Conservation (phyloP, 2,329 filamentous ascomycete genomes). For the Periglandula ipomoeae region DNA sequence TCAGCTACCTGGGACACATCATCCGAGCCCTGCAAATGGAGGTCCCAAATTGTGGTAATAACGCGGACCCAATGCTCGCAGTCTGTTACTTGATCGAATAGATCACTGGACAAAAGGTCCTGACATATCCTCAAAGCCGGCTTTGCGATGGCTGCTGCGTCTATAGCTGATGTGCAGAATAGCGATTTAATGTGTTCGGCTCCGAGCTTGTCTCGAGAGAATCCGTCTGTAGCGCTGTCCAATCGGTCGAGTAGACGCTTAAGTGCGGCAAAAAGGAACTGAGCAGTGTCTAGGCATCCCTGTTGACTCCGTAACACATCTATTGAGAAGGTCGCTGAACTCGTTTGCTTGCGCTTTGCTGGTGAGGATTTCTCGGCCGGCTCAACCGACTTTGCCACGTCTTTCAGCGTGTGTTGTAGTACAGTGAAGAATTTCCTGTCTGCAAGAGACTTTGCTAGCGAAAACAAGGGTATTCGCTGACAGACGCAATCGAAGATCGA, state of each 20-base stretch:
- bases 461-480: conserved; percentile 56
- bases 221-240: conserved; percentile 22
- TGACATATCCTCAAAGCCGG: conserved; percentile 38
- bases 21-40: conserved; percentile 40
- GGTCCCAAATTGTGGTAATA: conserved; percentile 39
- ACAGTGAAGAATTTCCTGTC: conserved; percentile 60
- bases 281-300: conserved; percentile 36
- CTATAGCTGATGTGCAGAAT: conserved; percentile 40
- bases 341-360: conserved; percentile 39
- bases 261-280: conserved; percentile 39
- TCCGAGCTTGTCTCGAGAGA: conserved; percentile 39
- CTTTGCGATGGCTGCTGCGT: conserved; percentile 35
- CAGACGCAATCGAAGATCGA: conserved; percentile 52
- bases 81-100: conserved; percentile 24
- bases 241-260: conserved; percentile 37
- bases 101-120: conserved; percentile 23
- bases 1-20: conserved; percentile 41
- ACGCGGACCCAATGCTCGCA: conserved; percentile 39
- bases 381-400: conserved; percentile 33
- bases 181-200: conserved; percentile 50
- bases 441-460: conserved; percentile 60
- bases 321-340: conserved; percentile 27
- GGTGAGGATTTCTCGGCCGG: conserved; percentile 16
- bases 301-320: conserved; percentile 27
- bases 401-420: conserved; percentile 56